phyloP scores from a whole-genome alignment of 169 alveolate species.

The Eimeria zaria region DNA sequence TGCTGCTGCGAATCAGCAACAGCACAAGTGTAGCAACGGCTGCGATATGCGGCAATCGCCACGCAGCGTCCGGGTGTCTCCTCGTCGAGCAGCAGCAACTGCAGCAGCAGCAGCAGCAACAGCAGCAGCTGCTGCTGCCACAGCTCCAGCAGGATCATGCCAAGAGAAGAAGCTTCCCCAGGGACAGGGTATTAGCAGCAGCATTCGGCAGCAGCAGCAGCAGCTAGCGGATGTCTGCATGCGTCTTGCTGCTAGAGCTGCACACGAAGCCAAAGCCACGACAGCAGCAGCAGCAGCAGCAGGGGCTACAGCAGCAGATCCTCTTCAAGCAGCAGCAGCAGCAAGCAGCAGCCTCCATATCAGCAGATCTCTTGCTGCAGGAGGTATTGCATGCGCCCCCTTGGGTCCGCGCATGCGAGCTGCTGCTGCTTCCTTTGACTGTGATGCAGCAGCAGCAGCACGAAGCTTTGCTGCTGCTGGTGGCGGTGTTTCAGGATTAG shows the following conservation, averaged over 20 bases:
- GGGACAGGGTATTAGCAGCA: neutral
- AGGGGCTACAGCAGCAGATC: neutral
- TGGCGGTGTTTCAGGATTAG: neutral
- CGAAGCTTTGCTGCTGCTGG: constrained; percentile 1
- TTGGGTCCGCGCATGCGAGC: neutral
- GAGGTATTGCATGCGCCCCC: constrained; percentile 34
- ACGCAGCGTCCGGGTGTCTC: neutral
- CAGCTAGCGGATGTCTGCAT: constrained; percentile 17
- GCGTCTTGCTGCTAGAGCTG: constrained; percentile 19
- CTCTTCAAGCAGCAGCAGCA: constrained; percentile 12
- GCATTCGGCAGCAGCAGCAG: constrained; percentile 4
- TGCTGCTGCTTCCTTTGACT: constrained; percentile 44
- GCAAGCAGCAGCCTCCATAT: constrained; percentile 44
- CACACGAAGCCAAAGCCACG: neutral
- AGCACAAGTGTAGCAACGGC: neutral
- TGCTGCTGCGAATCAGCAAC: neutral
- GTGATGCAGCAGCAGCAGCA: constrained; percentile 37
- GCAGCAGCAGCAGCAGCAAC: neutral
- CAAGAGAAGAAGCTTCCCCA: neutral
- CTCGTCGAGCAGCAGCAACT: constrained; percentile 1
- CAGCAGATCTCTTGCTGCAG: constrained; percentile 21
- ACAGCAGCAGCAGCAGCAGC: neutral
- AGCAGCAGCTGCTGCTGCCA: neutral
- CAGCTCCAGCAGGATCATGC: neutral
- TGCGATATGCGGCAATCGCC: neutral